Evolutionary conservation across 352 stramenopile genomes (phyloP).

Genomic region (Nothophytophthora sp.): DNA sequence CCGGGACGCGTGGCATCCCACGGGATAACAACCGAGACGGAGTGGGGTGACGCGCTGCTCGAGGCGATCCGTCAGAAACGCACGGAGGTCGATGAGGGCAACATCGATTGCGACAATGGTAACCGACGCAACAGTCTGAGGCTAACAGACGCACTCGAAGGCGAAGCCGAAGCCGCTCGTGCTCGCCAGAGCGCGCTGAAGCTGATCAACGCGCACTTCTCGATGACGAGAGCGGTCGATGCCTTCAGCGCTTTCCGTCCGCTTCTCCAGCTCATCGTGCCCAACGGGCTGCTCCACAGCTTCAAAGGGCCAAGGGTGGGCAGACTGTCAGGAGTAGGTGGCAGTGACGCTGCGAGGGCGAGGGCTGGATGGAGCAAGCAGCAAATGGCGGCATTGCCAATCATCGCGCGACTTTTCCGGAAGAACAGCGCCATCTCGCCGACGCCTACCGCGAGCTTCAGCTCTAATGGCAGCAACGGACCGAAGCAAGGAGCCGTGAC

Average conservation of each 20-base stretch:
- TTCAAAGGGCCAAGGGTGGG: conserved; percentile 6
- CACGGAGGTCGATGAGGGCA: conserved; percentile 5
- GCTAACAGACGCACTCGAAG: background rate
- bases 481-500: conserved; percentile 8
- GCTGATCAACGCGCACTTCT: conserved; percentile 27
- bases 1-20: conserved; percentile 10
- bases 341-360: background rate
- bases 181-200: conserved; percentile 24
- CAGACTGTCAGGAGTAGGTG: background rate
- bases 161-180: background rate
- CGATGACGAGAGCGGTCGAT: conserved; percentile 29
- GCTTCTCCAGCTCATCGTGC: conserved; percentile 53
- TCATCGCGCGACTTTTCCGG: conserved; percentile 18
- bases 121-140: background rate
- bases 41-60: conserved; percentile 42
- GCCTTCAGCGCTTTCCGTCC: conserved; percentile 37
- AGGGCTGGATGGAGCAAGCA: conserved; percentile 2
- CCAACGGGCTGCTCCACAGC: conserved; percentile 44
- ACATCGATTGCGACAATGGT: conserved; percentile 1
- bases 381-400: conserved; percentile 8
- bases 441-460: background rate
- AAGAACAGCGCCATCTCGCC: conserved; percentile 10
- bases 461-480: background rate
- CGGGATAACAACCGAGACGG: conserved; percentile 29
- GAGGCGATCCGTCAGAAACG: conserved; percentile 36